Evolutionary conservation across 106 monocot genomes (phyloP), one percentile per base, ranked within the genome.

Genomic region (Acorus gramineus): DNA sequence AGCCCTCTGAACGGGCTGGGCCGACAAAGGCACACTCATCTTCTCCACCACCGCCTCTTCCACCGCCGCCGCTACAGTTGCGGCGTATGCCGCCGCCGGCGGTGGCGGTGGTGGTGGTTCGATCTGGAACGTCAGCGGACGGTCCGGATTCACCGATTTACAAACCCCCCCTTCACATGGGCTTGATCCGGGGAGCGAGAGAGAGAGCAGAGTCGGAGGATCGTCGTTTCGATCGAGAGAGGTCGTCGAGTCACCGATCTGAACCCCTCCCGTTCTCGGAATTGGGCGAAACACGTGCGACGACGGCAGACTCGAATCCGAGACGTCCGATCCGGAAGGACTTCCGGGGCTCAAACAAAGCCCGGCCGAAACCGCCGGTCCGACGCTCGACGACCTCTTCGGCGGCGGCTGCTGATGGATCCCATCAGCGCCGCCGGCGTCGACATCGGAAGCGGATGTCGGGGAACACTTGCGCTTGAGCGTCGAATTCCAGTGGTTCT

Each of bases 161-260:
- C 46, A 7, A 1, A n/a, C 55, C 50, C 6, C 5, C 6, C 11
- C 11, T 6, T 50, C 67, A 11, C 28, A 59, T 2, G 49, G 6
- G 3, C 58, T 57, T 2, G 72, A 62, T 46, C 78, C 78, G 0
- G 86, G 86, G 6, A 77, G 64, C 2, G 76, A 75, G 0, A 86
- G 76, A 44, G 67, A 71, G 10, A 86, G 86, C 44, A 68, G 76
- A 13, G 86, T 86, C 42, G 69, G 64, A 5, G 79, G 86, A 66
- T 76, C 82, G n/a, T 79, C 70, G 8, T 57, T 47, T 4, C 42
- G 28, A 28, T 28, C 14, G 0, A 10, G 12, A 5, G 63, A 9
- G 42, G 62, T 14, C 6, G 46, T 2, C 14, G 65, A 14, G 42
- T 48, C 50, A 43, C 46, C 47, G 55, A 46, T 57, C 10, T 73